A percentile compares a stretch with the other conserved stretches of the same genome.
These are phyloP conservation scores for Triticum urartu DNA, from an alignment of 176 grass and related monocot species.

Conservation along the genomic window DNA sequence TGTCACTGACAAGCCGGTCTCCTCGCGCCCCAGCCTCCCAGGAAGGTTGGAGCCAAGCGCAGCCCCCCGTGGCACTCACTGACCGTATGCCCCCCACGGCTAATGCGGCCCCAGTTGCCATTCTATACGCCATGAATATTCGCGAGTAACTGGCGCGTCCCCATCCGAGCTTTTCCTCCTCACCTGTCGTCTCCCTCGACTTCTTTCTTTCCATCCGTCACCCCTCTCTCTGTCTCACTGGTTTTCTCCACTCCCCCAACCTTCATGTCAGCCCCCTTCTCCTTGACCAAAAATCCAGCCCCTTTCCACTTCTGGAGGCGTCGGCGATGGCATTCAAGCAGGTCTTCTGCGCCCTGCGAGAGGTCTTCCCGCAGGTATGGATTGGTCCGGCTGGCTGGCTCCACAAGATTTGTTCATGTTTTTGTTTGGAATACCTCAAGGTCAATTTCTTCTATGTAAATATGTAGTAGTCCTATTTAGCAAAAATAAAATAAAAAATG, in stretches of 20 bases:
- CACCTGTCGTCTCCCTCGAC: background rate
- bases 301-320: background rate
- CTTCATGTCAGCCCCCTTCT: background rate
- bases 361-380: slow-evolving; percentile 42
- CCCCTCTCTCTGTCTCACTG: background rate
- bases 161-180: background rate
- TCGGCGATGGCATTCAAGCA: slow-evolving; percentile 30
- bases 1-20: background rate
- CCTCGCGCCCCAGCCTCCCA: background rate
- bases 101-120: background rate
- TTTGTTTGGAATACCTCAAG: background rate
- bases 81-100: background rate
- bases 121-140: background rate
- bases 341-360: slow-evolving; percentile 34
- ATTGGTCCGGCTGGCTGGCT: background rate
- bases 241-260: slow-evolving; percentile 7
- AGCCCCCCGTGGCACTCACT: background rate
- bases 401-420: background rate
- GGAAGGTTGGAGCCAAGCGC: background rate
- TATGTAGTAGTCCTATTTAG: too few relatives aligned
- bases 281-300: background rate
- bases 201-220: background rate
- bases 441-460: background rate
- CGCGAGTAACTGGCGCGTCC: background rate
- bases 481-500: background rate